These are phyloP conservation scores for Phytopythium cucurbitacearum DNA, from an alignment of 352 stramenopile genomes.

Conservation along the genomic window DNA sequence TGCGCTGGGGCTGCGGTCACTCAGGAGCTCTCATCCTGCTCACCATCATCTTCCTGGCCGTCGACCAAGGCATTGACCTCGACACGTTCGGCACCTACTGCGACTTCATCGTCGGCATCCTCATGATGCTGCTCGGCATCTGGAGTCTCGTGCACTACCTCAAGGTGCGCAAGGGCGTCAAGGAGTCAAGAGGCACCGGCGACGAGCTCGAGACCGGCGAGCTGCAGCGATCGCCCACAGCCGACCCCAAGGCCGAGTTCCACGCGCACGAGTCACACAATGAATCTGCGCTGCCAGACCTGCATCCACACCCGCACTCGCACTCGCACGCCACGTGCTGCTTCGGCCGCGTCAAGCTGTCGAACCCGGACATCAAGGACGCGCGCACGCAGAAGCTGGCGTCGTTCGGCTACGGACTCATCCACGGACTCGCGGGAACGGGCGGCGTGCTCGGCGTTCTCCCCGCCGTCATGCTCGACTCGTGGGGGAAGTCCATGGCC, in stretches of 20 bases:
- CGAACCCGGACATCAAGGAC: constrained; percentile 42
- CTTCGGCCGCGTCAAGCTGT: constrained; percentile 14
- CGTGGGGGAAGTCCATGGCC: constrained; percentile 47
- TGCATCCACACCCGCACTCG: constrained; percentile 3
- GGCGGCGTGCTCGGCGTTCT: constrained; percentile 68
- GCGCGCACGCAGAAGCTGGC: constrained; percentile 39
- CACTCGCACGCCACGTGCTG: constrained; percentile 35
- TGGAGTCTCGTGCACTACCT: constrained; percentile 38
- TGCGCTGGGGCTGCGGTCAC: constrained; percentile 86
- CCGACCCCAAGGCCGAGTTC: constrained; percentile 3
- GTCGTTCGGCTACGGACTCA: constrained; percentile 61
- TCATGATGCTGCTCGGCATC: constrained; percentile 51
- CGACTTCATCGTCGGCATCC: constrained; percentile 50
- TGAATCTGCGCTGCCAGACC: constrained; percentile 18
- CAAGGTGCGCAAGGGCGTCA: constrained; percentile 21
- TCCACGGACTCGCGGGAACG: constrained; percentile 69
- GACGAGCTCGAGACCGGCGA: background rate
- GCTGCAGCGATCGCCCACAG: constrained; percentile 1
- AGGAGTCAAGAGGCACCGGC: constrained; percentile 1
- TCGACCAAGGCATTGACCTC: constrained; percentile 32
- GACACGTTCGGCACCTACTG: constrained; percentile 40
- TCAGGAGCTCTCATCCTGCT: constrained; percentile 71
- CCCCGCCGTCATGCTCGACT: constrained; percentile 69
- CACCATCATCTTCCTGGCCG: constrained; percentile 53
- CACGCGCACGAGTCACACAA: background rate